A percentile compares a stretch with the other conserved stretches of the same genome.
Conservation (phyloP, 805 yeast genomes). For the Candida schatavii region DNA sequence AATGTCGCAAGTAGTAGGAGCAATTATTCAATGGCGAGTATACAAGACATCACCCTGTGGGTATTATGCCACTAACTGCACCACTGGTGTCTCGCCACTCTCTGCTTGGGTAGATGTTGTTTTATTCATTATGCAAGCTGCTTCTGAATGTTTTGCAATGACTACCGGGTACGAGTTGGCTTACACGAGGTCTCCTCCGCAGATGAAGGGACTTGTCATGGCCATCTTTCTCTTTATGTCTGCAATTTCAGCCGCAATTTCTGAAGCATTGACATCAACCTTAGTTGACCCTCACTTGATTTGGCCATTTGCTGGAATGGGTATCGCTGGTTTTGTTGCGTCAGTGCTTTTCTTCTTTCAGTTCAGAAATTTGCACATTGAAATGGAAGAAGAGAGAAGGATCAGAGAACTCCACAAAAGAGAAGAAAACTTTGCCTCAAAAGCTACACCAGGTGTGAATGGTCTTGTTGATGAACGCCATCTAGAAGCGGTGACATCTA, state of each 20-base stretch:
- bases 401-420: conserved; percentile 17
- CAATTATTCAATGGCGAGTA: conserved; percentile 46
- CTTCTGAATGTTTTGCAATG: conserved; percentile 52
- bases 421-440: neutral
- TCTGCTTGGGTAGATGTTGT: conserved; percentile 27
- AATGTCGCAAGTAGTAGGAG: conserved; percentile 47
- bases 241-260: conserved; percentile 48
- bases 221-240: conserved; percentile 43
- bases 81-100: conserved; percentile 23
- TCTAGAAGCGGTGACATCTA: neutral
- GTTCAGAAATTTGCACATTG: conserved; percentile 38
- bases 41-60: conserved; percentile 56
- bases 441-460: neutral
- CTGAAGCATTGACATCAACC: conserved; percentile 41
- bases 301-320: conserved; percentile 41
- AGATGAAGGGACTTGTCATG: conserved; percentile 50
- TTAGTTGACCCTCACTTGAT: conserved; percentile 40
- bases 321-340: conserved; percentile 30
- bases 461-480: neutral
- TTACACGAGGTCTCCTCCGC: conserved; percentile 48
- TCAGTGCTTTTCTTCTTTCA: conserved; percentile 29
- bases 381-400: conserved; percentile 36
- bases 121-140: conserved; percentile 41
- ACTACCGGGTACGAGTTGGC: conserved; percentile 55
- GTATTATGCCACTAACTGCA: conserved; percentile 40